These are phyloP conservation scores for Candida insectalens DNA, from an alignment of 805 yeast genomes.

Conservation along the genomic window DNA sequence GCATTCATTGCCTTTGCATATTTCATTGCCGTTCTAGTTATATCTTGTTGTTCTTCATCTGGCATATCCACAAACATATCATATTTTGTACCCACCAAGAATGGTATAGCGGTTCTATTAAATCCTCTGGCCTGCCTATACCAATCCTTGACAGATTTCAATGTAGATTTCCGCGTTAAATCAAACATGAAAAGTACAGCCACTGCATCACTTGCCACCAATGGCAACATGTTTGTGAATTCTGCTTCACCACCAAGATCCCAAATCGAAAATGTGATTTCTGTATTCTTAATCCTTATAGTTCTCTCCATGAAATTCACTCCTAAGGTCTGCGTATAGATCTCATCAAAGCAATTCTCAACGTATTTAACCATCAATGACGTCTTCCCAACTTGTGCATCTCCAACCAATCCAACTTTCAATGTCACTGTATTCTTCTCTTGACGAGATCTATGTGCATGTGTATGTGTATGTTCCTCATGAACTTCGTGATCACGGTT, in stretches of 20 bases:
- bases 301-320: constrained; percentile 92
- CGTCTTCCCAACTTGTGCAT: constrained; percentile 93
- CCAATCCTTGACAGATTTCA: constrained; percentile 91
- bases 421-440: constrained; percentile 43
- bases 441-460: not conserved
- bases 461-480: not conserved
- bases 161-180: constrained; percentile 73
- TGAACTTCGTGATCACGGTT: constrained; percentile 5
- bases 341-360: constrained; percentile 88
- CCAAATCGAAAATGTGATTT: constrained; percentile 87
- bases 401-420: constrained; percentile 90
- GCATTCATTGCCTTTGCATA: constrained; percentile 89
- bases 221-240: constrained; percentile 89
- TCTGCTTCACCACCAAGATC: constrained; percentile 95
- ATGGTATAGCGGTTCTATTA: constrained; percentile 84
- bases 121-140: constrained; percentile 84
- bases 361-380: constrained; percentile 95
- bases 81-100: constrained; percentile 88
- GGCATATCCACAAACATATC: constrained; percentile 77
- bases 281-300: constrained; percentile 74
- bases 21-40: constrained; percentile 72
- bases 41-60: constrained; percentile 71
- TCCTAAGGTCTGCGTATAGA: constrained; percentile 88
- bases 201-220: constrained; percentile 86
- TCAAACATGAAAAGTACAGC: constrained; percentile 89